Conservation (phyloP, 2,329 filamentous ascomycete genomes). For the Colletotrichum acutatum region DNA sequence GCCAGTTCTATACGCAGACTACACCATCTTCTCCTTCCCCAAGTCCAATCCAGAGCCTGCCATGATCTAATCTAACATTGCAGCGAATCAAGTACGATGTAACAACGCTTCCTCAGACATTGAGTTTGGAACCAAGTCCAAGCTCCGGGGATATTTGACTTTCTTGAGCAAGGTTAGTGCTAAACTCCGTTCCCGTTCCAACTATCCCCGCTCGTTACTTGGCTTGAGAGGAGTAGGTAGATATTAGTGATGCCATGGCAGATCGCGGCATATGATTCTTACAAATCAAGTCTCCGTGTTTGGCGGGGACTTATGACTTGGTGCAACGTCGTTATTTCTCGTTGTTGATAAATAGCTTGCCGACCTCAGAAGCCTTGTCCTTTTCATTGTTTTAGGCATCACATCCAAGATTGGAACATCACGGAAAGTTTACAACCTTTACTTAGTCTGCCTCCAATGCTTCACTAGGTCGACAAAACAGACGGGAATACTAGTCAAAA, state of each 20-base stretch:
- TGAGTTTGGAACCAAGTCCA: background rate
- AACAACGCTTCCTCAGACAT: background rate
- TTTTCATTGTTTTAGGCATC: too few species aligned
- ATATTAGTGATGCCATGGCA: background rate
- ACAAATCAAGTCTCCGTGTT: background rate
- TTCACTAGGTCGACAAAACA: too few species aligned
- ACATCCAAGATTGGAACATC: too few species aligned
- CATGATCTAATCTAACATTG: background rate
- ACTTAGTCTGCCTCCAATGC: too few species aligned
- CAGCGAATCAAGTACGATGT: background rate
- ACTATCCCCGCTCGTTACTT: background rate
- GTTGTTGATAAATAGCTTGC: background rate
- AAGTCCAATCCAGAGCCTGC: background rate
- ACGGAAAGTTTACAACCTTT: too few species aligned
- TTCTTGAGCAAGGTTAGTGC: background rate
- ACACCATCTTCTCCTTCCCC: background rate
- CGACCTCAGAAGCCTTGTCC: background rate
- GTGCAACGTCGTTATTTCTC: background rate
- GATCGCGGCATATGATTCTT: background rate
- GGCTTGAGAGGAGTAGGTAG: background rate
- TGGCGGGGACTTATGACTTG: background rate
- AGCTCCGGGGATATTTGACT: background rate
- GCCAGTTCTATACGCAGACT: background rate
- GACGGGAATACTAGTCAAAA: too few species aligned
- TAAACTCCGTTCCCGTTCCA: background rate